Evolutionary conservation across 305 asterid genomes (phyloP).

Genomic region (Lippia alba): DNA sequence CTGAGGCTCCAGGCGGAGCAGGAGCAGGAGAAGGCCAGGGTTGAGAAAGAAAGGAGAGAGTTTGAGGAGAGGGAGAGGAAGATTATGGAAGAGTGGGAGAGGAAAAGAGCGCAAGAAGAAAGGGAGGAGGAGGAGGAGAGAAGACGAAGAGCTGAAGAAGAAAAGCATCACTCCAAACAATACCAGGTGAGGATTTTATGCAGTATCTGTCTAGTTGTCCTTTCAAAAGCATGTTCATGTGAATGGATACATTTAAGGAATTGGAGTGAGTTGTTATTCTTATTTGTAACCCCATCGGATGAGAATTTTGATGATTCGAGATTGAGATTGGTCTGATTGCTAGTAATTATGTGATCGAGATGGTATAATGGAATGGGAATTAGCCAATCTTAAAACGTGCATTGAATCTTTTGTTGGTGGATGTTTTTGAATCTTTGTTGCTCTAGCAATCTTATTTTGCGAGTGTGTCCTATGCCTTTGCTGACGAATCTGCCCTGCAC

Average conservation of each 20-base stretch:
- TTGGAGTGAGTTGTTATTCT: conserved; percentile 9
- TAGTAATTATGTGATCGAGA: background rate
- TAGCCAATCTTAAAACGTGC: background rate
- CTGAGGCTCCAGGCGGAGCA: conserved; percentile 69
- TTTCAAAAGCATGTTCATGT: background rate
- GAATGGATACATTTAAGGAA: conserved; percentile 3
- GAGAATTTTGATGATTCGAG: background rate
- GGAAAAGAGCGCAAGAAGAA: conserved; percentile 53
- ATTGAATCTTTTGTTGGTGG: background rate
- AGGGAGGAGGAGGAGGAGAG: conserved; percentile 66
- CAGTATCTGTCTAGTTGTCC: background rate
- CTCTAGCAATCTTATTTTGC: conserved; percentile 10
- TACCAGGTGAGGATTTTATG: conserved; percentile 44
- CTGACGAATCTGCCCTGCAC: background rate
- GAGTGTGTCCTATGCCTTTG: conserved; percentile 16
- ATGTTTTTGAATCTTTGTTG: conserved; percentile 8
- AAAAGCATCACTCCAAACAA: conserved; percentile 49
- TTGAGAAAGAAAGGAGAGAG: conserved; percentile 66
- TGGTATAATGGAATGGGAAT: background rate
- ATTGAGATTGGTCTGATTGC: background rate
- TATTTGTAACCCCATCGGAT: background rate
- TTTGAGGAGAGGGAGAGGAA: conserved; percentile 85
- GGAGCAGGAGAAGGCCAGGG: conserved; percentile 72
- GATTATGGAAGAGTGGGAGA: conserved; percentile 73
- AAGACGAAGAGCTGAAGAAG: conserved; percentile 52